Percentiles rank a stretch among this genome's conserved stretches.
phyloP scores from a whole-genome alignment of 2,329 filamentous ascomycete species.

The Fusarium euwallaceae region DNA sequence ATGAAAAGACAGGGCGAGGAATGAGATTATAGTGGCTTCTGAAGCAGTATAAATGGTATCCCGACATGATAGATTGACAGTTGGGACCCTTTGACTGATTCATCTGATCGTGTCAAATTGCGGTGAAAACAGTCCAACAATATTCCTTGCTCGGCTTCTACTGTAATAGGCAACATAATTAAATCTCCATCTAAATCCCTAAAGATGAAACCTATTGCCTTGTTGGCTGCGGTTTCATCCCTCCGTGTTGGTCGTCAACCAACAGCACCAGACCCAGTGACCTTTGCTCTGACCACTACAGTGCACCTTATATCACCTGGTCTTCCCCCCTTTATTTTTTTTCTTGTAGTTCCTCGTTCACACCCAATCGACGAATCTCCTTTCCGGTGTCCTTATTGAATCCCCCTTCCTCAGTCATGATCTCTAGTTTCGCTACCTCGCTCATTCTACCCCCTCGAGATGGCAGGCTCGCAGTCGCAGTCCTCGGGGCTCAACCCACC shows the following conservation, averaged over 20 bases:
- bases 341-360: background rate
- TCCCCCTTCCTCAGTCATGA: background rate
- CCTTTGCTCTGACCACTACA: background rate
- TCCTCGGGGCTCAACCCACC: background rate
- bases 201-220: background rate
- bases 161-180: background rate
- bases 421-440: background rate
- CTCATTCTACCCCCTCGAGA: background rate
- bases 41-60: background rate
- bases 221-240: background rate
- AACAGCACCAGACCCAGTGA: background rate
- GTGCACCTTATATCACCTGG: background rate
- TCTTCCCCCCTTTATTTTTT: background rate
- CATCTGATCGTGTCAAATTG: background rate
- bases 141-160: background rate
- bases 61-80: background rate
- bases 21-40: too few relatives aligned
- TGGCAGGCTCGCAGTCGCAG: background rate
- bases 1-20: background rate
- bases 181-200: background rate
- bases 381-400: background rate
- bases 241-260: background rate
- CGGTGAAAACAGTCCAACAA: background rate
- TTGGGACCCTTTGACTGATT: background rate
- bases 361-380: fast-evolving